Base-by-base conservation (phyloP, 805 yeast species). In the Wickerhamomyces silvicola region DNA sequence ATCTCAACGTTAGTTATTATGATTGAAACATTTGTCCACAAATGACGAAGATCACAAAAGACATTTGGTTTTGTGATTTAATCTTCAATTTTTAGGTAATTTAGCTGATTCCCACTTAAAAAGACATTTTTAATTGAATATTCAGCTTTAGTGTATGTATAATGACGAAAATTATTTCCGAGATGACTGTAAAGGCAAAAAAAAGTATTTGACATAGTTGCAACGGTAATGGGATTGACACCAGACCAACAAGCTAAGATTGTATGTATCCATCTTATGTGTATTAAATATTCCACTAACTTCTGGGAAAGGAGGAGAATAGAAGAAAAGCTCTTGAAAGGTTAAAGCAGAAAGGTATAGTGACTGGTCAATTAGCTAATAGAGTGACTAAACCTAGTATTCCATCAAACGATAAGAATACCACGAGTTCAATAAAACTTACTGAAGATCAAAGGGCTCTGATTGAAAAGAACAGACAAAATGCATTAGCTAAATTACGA, bases 291-390 rank as follows among this genome's bases (percentile, higher is more conserved):
- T 23, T 29, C 24, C 32, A 29, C 32, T 25, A 17, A 18, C 23
- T 4, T 11, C 21, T 17, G 11, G 6, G 13, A 7, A 23, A 76
- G 83, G 83, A 75, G 30, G 78, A 72, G 18, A 81, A 80, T 49
- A 62, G 92, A 39, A 64, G 67, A 27, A 65, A 65, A 33, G 86
- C 87, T 1, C 45, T 78, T 7, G 82, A 76, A 35, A 56, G 80
- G 35, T 62, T 81, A 22, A 63, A 69, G 39, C 62, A 64, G 29
- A 60, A 69, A 41, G 74, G 68, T 1, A 48, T 59, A 4, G 31
- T 43, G 2, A 19, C 33, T 3, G 44, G 46, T 3, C 14, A 32
- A 3, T 35, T 31, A 6, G 33, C 38, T 15, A 43, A 38, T 26
- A 40, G 32, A 36, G 42, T 43, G 8, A n/a, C 34, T 3, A 42